Base-by-base conservation (phyloP, 768 basidiomycete genomes). In the Panellus pusillus region DNA sequence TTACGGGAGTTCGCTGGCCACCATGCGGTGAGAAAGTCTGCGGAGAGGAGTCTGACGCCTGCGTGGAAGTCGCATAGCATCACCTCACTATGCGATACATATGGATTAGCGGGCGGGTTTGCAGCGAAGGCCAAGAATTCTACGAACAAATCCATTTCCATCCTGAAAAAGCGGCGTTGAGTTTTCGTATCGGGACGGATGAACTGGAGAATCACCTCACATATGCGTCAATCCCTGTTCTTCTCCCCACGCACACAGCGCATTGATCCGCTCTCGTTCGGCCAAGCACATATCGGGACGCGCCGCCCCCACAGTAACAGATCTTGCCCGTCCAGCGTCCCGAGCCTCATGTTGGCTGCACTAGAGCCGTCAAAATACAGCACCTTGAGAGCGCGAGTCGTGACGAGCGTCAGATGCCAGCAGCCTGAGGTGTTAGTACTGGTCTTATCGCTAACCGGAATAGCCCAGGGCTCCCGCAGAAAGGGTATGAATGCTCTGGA, bases 331-430 rank as follows among this genome's bases (percentile, higher is more conserved):
- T 81, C 76, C 68, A 80, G 54, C 3, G 74, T 47, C 0, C 79
- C 79, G 0, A 61, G 65, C 15, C 43, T 28, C 64, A 78, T 64
- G 50, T 79, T 80, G 1, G 70, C 73, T 0, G 76, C 79, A 45
- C 79, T 79, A 38, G 66, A 77, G 0, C 80, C 80, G 44, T 82
- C 81, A 36, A 82, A 81, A 53, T 81, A 81, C 15, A 81, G 44
- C 1, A 81, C 60, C 29, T 76, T 76, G 19, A 82, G 63, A 2
- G 77, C 64, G 4, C 76, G 70, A 2, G 66, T 68, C 4, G 70
- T 54, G 9, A 70, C 69, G 8, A 74, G 55, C 8, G 75, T 77
- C 8, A 76, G 63, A n/a, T 72, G 74, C 72, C 73, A 76, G 53
- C 75, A 73, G 6, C 69, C 70, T 6, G 37, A 6, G 6, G 17